Percentiles rank a stretch among this genome's conserved stretches.
These are phyloP conservation scores for Centaurea solstitialis DNA, from an alignment of 129 eudicot species.

Conservation along the genomic window DNA sequence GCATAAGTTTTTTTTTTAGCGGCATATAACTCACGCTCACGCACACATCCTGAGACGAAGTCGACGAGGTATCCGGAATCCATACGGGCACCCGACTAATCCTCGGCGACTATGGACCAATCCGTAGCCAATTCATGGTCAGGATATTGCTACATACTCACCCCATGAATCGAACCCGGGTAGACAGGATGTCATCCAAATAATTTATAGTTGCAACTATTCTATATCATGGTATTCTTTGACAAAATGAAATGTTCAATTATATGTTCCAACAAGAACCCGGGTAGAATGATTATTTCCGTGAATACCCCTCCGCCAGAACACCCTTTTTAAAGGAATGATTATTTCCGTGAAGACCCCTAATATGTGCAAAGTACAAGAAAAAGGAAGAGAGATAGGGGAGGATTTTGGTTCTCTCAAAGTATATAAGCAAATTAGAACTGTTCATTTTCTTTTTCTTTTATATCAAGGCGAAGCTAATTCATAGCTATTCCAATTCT, in stretches of 20 bases:
- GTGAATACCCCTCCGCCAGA: too few relatives aligned
- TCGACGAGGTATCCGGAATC: too few relatives aligned
- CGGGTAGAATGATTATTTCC: neutral
- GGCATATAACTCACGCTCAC: too few relatives aligned
- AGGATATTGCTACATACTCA: too few relatives aligned
- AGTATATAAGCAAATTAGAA: neutral
- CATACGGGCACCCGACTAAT: too few relatives aligned
- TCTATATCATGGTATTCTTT: neutral
- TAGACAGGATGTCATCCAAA: too few relatives aligned
- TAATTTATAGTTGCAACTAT: neutral
- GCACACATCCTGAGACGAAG: too few relatives aligned
- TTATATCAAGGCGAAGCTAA: neutral
- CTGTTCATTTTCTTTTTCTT: neutral
- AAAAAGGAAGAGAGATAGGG: neutral
- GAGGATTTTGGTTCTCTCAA: neutral
- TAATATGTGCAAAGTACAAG: neutral
- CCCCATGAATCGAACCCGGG: too few relatives aligned
- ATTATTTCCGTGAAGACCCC: neutral
- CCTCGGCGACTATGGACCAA: too few relatives aligned
- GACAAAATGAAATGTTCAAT: neutral
- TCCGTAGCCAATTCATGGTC: too few relatives aligned
- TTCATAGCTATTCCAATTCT: neutral
- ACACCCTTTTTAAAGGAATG: too few relatives aligned
- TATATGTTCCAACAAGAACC: neutral
- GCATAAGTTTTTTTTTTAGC: too few relatives aligned